Percentiles rank a stretch among this genome's conserved stretches.
Evolutionary conservation across 176 grass and related monocot genomes (phyloP).

Genomic region (Coix lacrymajobi): DNA sequence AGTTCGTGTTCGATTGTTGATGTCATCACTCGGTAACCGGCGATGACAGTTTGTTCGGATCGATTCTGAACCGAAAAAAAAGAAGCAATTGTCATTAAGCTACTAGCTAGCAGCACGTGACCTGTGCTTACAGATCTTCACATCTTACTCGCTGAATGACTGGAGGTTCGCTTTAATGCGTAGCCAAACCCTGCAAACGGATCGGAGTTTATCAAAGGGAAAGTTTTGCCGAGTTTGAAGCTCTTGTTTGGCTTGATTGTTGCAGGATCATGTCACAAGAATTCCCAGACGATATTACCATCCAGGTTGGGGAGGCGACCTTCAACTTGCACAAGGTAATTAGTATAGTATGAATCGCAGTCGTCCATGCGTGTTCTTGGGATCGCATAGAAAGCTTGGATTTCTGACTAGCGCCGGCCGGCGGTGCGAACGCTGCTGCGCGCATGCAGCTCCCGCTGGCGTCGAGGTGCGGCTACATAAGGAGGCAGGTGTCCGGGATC

Average conservation of each 20-base stretch:
- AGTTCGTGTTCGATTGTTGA: neutral
- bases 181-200: neutral
- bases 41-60: neutral
- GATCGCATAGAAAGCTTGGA: neutral
- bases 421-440: neutral
- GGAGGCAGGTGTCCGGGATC: slow-evolving; percentile 38
- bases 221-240: neutral
- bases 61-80: neutral
- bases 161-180: neutral
- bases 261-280: slow-evolving; percentile 82
- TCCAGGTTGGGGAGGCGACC: slow-evolving; percentile 51
- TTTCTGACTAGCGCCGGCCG: neutral
- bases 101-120: neutral
- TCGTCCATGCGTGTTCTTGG: neutral
- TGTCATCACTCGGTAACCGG: neutral
- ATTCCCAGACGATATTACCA: slow-evolving; percentile 55
- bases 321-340: slow-evolving; percentile 84
- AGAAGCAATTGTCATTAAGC: neutral
- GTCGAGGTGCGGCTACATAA: slow-evolving; percentile 71
- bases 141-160: neutral
- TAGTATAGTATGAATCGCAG: neutral
- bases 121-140: neutral
- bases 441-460: slow-evolving; percentile 51
- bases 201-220: neutral
- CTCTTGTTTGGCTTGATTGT: neutral